Base-by-base conservation (phyloP, 208 protist species). In the Trypanosoma avium region DNA sequence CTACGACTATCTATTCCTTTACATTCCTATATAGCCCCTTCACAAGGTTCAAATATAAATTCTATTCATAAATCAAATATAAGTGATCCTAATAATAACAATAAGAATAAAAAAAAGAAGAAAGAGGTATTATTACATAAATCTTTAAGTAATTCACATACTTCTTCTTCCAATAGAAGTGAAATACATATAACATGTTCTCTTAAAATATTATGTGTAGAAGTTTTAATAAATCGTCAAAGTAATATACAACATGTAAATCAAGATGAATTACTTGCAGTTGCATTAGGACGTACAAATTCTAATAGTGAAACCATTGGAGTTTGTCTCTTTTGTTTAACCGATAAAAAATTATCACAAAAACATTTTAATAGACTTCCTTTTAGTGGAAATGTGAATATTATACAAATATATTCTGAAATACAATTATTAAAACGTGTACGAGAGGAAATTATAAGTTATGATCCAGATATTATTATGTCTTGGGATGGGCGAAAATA, bases 401-500 rank as follows among this genome's bases (percentile, higher is more conserved):
- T 91, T 17, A 49, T 81, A 30, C 61, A 79, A 36, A 10, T 87
- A 26, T 24, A 42, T 2, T 69, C 66, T 27, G 88, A 94, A 69
- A 50, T 53, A 12, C 67, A 70, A 21, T 63, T 94, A 56, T 68
- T 94, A 29, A 35, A 38, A 30, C 52, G 66, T 10, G 82, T 88
- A 42, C 63, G 65, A 12, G 59, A 49, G 10, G 82, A 87, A 67
- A 62, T 92, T 2, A 49, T 65, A 6, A 19, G 21, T 27, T 81
- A 81, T 55, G 84, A 94, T 66, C 81, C 85, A 4, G 88, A 94
- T 38, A 30, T 92, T 10, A 56, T 94, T 21, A 49, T 91, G 0
- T 94, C 88, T 5, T 94, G 88, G 84, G 88, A 94, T 38, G 82
- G 79, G 13, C 65, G 69, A 59, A 83, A 81, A 74, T 88, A 88